Evolutionary conservation across 2,329 filamentous ascomycete genomes (phyloP), one percentile per base, ranked within the genome.

Genomic region (Monilinia laxa): DNA sequence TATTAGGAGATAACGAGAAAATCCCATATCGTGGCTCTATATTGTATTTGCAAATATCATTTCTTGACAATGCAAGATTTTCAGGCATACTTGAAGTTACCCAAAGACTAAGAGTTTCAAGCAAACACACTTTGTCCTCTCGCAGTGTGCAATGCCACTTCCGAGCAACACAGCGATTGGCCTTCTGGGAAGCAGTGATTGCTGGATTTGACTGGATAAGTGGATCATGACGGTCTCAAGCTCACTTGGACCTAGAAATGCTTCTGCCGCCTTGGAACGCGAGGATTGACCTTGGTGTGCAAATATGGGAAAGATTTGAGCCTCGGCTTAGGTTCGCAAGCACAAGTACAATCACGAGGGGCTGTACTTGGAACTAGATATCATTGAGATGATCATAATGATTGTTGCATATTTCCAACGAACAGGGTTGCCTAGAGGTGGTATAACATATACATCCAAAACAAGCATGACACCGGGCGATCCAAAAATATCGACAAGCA

Each of bases 1-100:
- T 62, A 62, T 62, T 62, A 62, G 58, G 58, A 62, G 58, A 62
- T 62, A 62, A 25, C 31, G 31, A 62, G 25, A 31, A 35, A 60
- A 38, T 20, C 6, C 45, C 16, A 25, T 59, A 49, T 25, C 38
- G 45, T 51, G 45, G 14, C 20, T 42, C 16, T 62, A 62, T 62
- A 20, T 25, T 20, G 35, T 49, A 14, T 51, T 52, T 51, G n/a
- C 5, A 62, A 25, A n/a, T 20, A n/a, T 35, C 51, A n/a, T 23
- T 35, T 49, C 31, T 25, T 9, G 31, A 47, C 28, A 25, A 18
- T 6, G 25, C 7, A 18, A 62, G 28, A 52, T 51, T 51, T 20
- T 20, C 51, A 51, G 31, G 58, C 20, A 38, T 38, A 20, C 4
- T 20, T 51, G 11, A 35, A 51, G 58, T 62, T 40, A 62, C 58